These are phyloP conservation scores for Verticillium nubilum DNA, from an alignment of 2,329 filamentous ascomycete species.

Conservation along the genomic window DNA sequence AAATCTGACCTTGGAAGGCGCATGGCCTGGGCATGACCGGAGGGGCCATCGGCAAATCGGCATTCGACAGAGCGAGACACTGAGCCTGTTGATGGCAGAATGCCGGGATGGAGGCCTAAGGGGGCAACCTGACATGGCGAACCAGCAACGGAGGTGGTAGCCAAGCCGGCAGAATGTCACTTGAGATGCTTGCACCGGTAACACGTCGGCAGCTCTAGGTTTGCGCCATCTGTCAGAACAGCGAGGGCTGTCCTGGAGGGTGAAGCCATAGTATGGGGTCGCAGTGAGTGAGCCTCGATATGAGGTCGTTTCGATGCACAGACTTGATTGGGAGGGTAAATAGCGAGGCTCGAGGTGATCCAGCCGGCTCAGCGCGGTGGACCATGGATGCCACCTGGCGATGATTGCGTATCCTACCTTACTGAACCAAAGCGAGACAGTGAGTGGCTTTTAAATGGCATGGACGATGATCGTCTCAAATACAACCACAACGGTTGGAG, in stretches of 20 bases:
- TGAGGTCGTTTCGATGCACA: neutral
- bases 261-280: neutral
- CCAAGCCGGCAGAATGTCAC: slow-evolving; percentile 7
- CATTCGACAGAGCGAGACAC: neutral
- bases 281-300: neutral
- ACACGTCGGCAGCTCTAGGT: neutral
- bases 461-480: neutral
- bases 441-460: neutral
- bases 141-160: neutral
- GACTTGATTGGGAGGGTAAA: slow-evolving; percentile 2
- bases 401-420: neutral
- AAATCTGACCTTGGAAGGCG: neutral
- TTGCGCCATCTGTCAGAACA: neutral
- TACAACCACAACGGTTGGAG: neutral
- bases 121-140: slow-evolving; percentile 2
- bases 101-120: neutral
- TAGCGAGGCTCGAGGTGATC: neutral
- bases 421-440: neutral
- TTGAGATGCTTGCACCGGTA: neutral
- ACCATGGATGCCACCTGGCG: neutral
- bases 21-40: neutral
- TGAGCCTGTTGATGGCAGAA: neutral
- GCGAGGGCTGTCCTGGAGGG: neutral
- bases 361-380: neutral
- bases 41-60: neutral